Percentiles rank a stretch among this genome's conserved stretches.
phyloP scores from a whole-genome alignment of 1,284 basidiomycete species.

The Apiotrichum veenhuisii region DNA sequence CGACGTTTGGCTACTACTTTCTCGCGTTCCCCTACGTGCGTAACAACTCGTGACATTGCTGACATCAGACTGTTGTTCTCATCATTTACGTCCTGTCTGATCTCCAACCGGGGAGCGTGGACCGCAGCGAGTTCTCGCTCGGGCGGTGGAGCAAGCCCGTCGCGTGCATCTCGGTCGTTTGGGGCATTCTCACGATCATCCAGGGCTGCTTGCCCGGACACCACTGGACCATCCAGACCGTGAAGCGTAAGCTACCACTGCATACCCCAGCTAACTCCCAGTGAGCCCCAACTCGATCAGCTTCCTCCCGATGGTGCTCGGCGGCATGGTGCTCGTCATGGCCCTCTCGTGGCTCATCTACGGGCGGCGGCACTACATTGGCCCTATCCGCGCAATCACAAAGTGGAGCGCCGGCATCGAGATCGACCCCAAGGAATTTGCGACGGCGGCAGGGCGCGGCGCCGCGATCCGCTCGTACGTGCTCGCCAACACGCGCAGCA shows the following conservation, averaged over 20 bases:
- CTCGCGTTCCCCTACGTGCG: slow-evolving; percentile 1
- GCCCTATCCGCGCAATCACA: slow-evolving; percentile 43
- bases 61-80: neutral
- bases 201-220: neutral
- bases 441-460: neutral
- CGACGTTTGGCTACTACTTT: neutral
- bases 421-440: slow-evolving; percentile 27
- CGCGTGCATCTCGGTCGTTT: neutral
- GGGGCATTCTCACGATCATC: neutral
- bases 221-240: neutral
- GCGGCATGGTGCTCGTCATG: neutral
- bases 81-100: neutral
- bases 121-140: neutral
- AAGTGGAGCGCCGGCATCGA: slow-evolving; percentile 46
- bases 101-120: neutral
- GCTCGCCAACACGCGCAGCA: neutral
- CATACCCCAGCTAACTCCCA: neutral
- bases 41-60: neutral
- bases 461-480: slow-evolving; percentile 1
- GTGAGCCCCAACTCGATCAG: neutral
- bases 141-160: neutral
- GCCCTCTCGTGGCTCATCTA: neutral
- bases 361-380: slow-evolving; percentile 8
- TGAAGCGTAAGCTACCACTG: neutral
- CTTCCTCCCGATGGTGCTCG: neutral